Evolutionary conservation across 768 basidiomycete species (phyloP).

Genomic region (Pleurotus citrinopileatus): DNA sequence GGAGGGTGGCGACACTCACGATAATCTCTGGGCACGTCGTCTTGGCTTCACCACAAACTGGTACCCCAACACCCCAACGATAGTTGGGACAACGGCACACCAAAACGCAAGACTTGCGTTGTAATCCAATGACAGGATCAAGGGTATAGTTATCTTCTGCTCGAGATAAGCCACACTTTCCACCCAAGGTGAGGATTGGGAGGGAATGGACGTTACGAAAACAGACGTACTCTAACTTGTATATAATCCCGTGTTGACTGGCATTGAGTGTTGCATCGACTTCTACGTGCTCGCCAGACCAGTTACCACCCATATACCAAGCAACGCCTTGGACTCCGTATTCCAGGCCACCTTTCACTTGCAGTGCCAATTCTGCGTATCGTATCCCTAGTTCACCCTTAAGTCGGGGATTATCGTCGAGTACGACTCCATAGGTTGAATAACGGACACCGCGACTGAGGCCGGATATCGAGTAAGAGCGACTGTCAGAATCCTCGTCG

Average conservation of each 20-base stretch:
- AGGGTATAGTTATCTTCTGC: slow-evolving; percentile 56
- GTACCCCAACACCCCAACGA: slow-evolving; percentile 50
- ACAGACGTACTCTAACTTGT: slow-evolving; percentile 54
- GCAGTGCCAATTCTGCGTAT: slow-evolving; percentile 53
- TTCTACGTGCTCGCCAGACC: slow-evolving; percentile 43
- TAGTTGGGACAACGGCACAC: slow-evolving; percentile 53
- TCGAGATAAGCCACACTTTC: slow-evolving; percentile 54
- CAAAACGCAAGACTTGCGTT: slow-evolving; percentile 47
- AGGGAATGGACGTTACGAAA: slow-evolving; percentile 10
- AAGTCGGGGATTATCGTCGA: slow-evolving; percentile 44
- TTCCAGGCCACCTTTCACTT: slow-evolving; percentile 48
- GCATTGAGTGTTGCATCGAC: slow-evolving; percentile 44
- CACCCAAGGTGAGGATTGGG: slow-evolving; percentile 2
- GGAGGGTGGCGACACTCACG: slow-evolving; percentile 38
- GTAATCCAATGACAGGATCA: slow-evolving; percentile 50
- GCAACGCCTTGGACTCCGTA: slow-evolving; percentile 42
- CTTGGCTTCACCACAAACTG: slow-evolving; percentile 56
- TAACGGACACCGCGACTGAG: slow-evolving; percentile 43
- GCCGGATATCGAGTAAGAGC: slow-evolving; percentile 38
- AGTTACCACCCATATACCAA: slow-evolving; percentile 43
- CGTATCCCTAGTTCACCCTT: slow-evolving; percentile 49
- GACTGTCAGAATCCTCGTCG: slow-evolving; percentile 1
- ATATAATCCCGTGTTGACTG: slow-evolving; percentile 43
- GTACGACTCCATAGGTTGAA: slow-evolving; percentile 45
- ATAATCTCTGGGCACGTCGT: slow-evolving; percentile 47